phyloP scores from a whole-genome alignment of 345 rosid species.

The Lumnitzera littorea region DNA sequence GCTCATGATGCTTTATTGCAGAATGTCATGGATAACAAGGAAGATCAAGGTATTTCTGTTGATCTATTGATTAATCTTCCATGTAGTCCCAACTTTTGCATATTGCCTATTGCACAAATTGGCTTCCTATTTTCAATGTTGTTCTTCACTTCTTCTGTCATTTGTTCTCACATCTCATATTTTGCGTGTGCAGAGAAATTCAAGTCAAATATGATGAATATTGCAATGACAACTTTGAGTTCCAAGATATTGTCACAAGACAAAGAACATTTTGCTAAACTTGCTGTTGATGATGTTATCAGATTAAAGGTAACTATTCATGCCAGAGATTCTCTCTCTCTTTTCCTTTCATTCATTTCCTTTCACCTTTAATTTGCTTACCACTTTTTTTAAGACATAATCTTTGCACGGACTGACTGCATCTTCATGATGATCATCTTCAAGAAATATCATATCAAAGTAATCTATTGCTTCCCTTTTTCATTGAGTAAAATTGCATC shows the following conservation, averaged over 20 bases:
- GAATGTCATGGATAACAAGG: conserved; percentile 76
- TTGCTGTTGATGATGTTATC: conserved; percentile 93
- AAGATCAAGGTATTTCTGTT: conserved; percentile 47
- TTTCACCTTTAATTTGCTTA: neutral
- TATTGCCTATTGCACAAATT: too few species aligned
- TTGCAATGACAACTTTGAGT: conserved; percentile 87
- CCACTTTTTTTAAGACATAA: too few species aligned
- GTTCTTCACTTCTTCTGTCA: too few species aligned
- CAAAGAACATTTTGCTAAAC: conserved; percentile 78
- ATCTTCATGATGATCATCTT: too few species aligned
- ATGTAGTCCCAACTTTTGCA: neutral
- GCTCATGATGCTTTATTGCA: conserved; percentile 65
- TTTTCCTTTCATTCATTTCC: neutral
- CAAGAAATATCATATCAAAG: too few species aligned
- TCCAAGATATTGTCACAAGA: conserved; percentile 94
- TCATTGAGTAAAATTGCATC: too few species aligned
- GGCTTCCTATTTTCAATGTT: too few species aligned
- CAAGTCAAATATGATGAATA: conserved; percentile 75
- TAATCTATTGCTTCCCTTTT: too few species aligned
- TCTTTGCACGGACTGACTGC: too few species aligned
- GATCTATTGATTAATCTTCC: neutral
- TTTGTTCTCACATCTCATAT: conserved; percentile 3
- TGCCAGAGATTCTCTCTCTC: conserved; percentile 4
- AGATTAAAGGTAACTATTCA: conserved; percentile 71
- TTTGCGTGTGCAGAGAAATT: conserved; percentile 62